Percentiles rank a stretch among this genome's conserved stretches.
These are phyloP conservation scores for Nymphaea colorata DNA, from an alignment of 164 flowering plant species.

Conservation along the genomic window DNA sequence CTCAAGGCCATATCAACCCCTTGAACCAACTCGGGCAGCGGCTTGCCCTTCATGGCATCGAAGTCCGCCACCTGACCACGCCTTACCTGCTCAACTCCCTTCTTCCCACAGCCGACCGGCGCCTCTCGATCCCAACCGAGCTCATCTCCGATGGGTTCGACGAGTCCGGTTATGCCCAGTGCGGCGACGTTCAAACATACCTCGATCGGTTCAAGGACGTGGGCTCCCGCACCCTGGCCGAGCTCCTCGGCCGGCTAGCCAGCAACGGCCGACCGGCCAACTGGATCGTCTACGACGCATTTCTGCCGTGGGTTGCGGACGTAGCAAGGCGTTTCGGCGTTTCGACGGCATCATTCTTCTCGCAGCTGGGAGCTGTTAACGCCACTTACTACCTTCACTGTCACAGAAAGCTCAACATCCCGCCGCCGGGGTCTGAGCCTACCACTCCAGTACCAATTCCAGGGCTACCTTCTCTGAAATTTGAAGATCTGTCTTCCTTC, in stretches of 20 bases:
- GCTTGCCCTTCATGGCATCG: conserved; percentile 1
- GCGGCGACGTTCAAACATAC: background rate
- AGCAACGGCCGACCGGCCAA: conserved; percentile 2
- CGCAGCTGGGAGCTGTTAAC: conserved; percentile 8
- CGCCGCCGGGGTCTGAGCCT: conserved; percentile 2
- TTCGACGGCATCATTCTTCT: conserved; percentile 7
- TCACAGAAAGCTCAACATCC: conserved; percentile 7
- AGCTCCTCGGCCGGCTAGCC: background rate
- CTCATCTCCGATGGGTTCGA: conserved; percentile 1
- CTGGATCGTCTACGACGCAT: conserved; percentile 9
- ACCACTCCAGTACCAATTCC: too few relatives aligned
- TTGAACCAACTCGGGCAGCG: conserved; percentile 6
- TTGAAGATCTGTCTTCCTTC: too few relatives aligned
- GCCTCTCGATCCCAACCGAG: conserved; percentile 1
- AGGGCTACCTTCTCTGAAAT: too few relatives aligned
- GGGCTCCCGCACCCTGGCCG: conserved; percentile 1
- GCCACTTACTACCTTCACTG: conserved; percentile 8
- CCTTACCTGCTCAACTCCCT: background rate
- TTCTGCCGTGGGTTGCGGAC: conserved; percentile 10
- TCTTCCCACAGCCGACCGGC: background rate
- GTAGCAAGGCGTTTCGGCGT: conserved; percentile 3
- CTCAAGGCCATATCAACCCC: conserved; percentile 4
- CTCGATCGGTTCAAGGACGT: background rate
- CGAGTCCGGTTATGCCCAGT: background rate
- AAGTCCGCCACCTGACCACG: conserved; percentile 5